Base-by-base conservation (phyloP, 495 filamentous ascomycete species). In the Podospora appendiculata region DNA sequence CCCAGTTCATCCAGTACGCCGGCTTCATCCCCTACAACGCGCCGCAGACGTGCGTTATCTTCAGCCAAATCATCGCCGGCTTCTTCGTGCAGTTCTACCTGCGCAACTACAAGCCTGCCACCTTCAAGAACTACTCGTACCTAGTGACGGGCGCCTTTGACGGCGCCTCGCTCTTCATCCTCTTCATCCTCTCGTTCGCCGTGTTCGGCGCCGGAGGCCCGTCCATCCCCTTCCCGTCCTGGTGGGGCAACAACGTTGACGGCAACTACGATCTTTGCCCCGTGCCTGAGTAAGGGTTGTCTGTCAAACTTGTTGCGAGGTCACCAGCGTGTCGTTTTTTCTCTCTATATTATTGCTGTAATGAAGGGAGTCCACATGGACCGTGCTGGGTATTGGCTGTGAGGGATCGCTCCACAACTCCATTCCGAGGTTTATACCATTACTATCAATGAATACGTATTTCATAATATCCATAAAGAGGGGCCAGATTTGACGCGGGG, bases 181-280 rank as follows among this genome's bases (percentile, higher is more conserved):
- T 82, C 0, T 84, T 83, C 52, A 72, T 83, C 33, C 65, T 83
- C 4, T 76, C 76, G 0, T 84, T 84, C 60, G 79, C 80, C 1
- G 77, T 84, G 0, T 75, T 79, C 33, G 80, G 80, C 0, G 80
- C 65, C 12, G 65, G 65, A 18, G 70, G 70, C 8, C 58, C 50
- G 1, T 46, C 68, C 14, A 43, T 56, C 13, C 62, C 63, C 5
- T 74, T 74, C 48, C 70, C 70, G 1, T 56, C 55, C 6, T 81
- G 77, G 76, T 79, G 76, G 75, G 78, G 78, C 10, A 81, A 81
- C 33, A 66, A 70, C 41, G 49, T 52, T 6, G 59, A 65, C 25
- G 67, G 65, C 14, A 62, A 70, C 47, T 64, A 60, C 25, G 65
- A 68, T 47, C 55, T 58, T 39, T 68, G 65, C 50, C 65, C 63